Conservation (phyloP, 257 asterid genomes). For the Solanum piurae region DNA sequence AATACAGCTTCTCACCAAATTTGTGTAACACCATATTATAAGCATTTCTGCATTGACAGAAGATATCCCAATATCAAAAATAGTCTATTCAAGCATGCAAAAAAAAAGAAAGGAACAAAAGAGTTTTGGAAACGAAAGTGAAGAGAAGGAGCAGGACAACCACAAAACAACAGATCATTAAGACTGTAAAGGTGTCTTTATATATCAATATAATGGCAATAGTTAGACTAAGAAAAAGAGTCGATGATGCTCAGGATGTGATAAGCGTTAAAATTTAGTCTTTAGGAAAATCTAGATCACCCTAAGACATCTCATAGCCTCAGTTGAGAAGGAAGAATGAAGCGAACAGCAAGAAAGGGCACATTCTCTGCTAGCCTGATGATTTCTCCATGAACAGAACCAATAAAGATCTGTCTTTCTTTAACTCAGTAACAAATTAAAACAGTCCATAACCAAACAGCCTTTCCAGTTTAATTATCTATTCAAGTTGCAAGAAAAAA, state of each 20-base stretch:
- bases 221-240: not conserved
- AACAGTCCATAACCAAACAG: not conserved
- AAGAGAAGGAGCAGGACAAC: not conserved
- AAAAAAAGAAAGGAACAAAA: not conserved
- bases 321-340: not conserved
- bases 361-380: not conserved
- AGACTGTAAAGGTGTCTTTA: not conserved
- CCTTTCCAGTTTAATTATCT: not conserved
- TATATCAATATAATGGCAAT: not conserved
- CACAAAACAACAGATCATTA: not conserved
- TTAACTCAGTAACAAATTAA: not conserved
- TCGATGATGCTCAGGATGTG: not conserved
- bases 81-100: not conserved
- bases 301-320: not conserved
- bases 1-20: slow-evolving; percentile 77
- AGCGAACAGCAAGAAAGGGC: not conserved
- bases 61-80: slow-evolving; percentile 15
- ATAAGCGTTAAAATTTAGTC: not conserved
- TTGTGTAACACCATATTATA: slow-evolving; percentile 82
- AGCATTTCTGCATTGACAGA: slow-evolving; percentile 51
- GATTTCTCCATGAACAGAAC: not conserved
- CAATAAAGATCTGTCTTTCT: not conserved
- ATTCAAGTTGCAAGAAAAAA: not conserved
- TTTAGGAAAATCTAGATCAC: not conserved
- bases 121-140: not conserved